Evolutionary conservation across 2,329 filamentous ascomycete genomes (phyloP), one percentile per base, ranked within the genome.

Genomic region (Dactylella cylindrospora): DNA sequence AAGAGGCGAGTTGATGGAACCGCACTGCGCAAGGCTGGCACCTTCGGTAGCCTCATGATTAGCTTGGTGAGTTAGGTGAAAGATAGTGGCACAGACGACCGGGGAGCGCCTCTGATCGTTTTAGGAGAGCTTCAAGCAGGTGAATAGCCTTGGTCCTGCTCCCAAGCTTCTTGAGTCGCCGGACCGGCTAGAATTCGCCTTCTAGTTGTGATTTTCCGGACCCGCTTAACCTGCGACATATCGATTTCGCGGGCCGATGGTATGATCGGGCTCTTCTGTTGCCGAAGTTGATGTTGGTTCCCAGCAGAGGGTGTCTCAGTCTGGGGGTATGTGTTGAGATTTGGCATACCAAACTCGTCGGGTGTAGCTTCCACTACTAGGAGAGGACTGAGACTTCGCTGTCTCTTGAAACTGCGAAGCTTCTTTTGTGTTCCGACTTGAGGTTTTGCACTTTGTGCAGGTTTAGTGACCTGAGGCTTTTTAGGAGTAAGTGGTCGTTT

Each of bases 151-250:
- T 40, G 23, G 40, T 54, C 57, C 15, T 29, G 32, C 19, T 62
- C 57, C 57, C 57, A 62, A 2, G 49, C 57, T 15, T 62, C 57
- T 17, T 62, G 57, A 2, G 57, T 62, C 8, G 49, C 57, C 6
- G 57, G 57, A 3, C 57, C 57, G 3, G 57, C 57, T 13, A 62
- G 26, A n/a, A 62, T 47, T 40, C 57, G 25, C 32, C 31, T 50
- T 35, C 2, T 36, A 29, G 2, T 15, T 35, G 3, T 20, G 22
- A n/a, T 25, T 19, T 10, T 35, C 47, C 10, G 28, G 3, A 19
- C 6, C 12, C n/a, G 19, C 17, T 15, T 38, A 10, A 15, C n/a
- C 13, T n/a, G n/a, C n/a, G n/a, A n/a, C n/a, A n/a, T n/a, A n/a
- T n/a, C n/a, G n/a, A n/a, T n/a, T n/a, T n/a, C n/a, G n/a, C n/a